phyloP scores from a whole-genome alignment of 2,329 filamentous ascomycete genomes.

The Xylariales sp. region DNA sequence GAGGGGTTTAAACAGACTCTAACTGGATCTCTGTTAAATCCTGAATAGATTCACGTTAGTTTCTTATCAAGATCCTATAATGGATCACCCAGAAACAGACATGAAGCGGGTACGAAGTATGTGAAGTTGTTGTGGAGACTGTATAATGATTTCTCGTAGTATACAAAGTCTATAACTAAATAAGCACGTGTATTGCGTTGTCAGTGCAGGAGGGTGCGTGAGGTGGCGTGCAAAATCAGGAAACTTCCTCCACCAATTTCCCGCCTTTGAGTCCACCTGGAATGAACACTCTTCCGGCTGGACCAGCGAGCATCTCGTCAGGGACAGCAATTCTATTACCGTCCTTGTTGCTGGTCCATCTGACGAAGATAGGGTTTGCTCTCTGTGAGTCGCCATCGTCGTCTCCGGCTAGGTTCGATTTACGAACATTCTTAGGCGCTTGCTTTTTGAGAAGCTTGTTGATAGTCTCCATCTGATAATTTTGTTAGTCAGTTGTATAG shows the following conservation, averaged over 20 bases:
- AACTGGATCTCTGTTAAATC: too few relatives aligned
- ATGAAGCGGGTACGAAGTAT: too few relatives aligned
- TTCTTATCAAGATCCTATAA: too few relatives aligned
- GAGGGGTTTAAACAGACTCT: too few relatives aligned
- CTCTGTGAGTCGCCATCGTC: constrained; percentile 43
- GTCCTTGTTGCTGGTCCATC: constrained; percentile 65
- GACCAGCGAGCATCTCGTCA: constrained; percentile 61
- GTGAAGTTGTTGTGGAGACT: too few relatives aligned
- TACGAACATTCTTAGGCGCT: constrained; percentile 66
- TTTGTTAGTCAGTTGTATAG: not conserved
- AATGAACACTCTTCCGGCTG: constrained; percentile 56
- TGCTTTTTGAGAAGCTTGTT: constrained; percentile 86
- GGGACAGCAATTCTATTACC: constrained; percentile 63
- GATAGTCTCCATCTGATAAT: constrained; percentile 74
- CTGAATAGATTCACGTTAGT: too few relatives aligned
- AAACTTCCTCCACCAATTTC: constrained; percentile 54
- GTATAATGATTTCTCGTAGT: too few relatives aligned
- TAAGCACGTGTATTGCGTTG: too few relatives aligned
- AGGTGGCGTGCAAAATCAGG: too few relatives aligned
- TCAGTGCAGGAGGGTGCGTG: too few relatives aligned
- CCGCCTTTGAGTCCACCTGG: constrained; percentile 28
- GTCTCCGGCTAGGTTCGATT: constrained; percentile 41
- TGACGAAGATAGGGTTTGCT: constrained; percentile 58
- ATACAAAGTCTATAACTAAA: too few relatives aligned
- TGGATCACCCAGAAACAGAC: too few relatives aligned